A percentile compares a stretch with the other conserved stretches of the same genome.
These are phyloP conservation scores for Sugiyamaella floridensis DNA, from an alignment of 805 yeast species.

Conservation along the genomic window DNA sequence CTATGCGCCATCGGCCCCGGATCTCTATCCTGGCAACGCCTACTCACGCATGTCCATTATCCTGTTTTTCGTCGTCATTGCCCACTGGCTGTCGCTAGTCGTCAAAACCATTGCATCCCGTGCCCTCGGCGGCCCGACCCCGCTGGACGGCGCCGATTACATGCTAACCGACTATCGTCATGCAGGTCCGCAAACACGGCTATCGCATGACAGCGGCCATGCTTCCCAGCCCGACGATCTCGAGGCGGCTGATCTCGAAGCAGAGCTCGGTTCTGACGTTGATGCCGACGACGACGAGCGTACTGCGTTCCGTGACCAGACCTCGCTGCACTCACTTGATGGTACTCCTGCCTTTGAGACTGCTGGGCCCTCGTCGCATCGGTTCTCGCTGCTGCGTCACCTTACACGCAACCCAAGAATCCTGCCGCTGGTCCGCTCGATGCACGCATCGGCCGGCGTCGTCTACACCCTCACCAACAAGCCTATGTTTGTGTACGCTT, in stretches of 20 bases:
- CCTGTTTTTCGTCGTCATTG: constrained; percentile 44
- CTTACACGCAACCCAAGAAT: constrained; percentile 17
- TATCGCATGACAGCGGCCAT: constrained; percentile 23
- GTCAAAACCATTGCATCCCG: constrained; percentile 42
- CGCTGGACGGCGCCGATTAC: constrained; percentile 29
- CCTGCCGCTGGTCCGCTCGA: constrained; percentile 18
- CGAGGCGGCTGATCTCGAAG: constrained; percentile 5
- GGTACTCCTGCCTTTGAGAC: too few relatives aligned
- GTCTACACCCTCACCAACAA: constrained; percentile 51
- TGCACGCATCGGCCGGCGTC: constrained; percentile 30
- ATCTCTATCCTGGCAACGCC: constrained; percentile 69
- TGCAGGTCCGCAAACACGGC: constrained; percentile 10
- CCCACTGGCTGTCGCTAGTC: constrained; percentile 52
- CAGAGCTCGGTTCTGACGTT: background rate
- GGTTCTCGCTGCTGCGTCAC: background rate
- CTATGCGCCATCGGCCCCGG: constrained; percentile 53
- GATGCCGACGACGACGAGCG: constrained; percentile 7
- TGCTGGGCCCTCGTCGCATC: background rate
- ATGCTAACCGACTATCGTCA: constrained; percentile 16
- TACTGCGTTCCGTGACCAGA: constrained; percentile 1
- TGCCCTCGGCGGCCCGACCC: constrained; percentile 28
- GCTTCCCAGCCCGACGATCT: constrained; percentile 6
- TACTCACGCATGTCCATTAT: constrained; percentile 62
- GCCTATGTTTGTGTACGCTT: constrained; percentile 55
- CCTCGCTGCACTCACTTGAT: constrained; percentile 5